Conservation (phyloP, 2,329 filamentous ascomycete species). For the Ophiostoma himal-ulmi region DNA sequence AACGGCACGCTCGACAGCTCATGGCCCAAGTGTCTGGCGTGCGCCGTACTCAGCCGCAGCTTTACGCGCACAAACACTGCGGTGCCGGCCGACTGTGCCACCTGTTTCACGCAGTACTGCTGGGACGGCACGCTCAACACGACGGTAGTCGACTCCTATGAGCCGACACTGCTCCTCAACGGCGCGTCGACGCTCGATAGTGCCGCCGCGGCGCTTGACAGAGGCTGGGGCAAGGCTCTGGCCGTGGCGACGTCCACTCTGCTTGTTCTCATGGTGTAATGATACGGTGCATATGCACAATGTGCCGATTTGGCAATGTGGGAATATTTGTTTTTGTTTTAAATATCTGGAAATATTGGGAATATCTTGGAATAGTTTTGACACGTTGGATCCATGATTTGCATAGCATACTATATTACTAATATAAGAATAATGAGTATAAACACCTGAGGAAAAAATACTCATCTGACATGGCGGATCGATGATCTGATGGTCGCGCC, state of each 20-base stretch:
- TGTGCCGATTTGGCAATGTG: not conserved
- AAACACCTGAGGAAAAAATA: not conserved
- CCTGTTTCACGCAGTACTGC: constrained; percentile 80
- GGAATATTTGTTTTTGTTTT: not conserved
- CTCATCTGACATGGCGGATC: not conserved
- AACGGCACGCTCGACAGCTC: constrained; percentile 68
- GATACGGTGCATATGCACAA: not conserved
- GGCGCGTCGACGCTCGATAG: constrained; percentile 20
- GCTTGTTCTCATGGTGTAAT: not conserved
- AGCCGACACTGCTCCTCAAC: constrained; percentile 32
- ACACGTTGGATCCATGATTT: not conserved
- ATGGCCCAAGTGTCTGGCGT: constrained; percentile 83
- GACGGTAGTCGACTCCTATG: constrained; percentile 29
- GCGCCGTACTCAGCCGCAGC: constrained; percentile 74
- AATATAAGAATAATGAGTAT: not conserved
- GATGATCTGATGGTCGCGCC: not conserved
- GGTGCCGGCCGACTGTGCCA: constrained; percentile 64
- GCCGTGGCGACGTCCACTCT: constrained; percentile 2
- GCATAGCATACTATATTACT: constrained; percentile 3
- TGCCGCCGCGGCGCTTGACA: constrained; percentile 5
- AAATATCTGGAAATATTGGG: not conserved
- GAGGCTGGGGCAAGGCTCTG: constrained; percentile 8
- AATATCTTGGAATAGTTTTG: not conserved
- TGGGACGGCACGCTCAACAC: constrained; percentile 69
- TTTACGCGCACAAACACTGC: constrained; percentile 63